Base-by-base conservation (phyloP, 352 stramenopile genomes). In the Thalassiosira mediterranea region DNA sequence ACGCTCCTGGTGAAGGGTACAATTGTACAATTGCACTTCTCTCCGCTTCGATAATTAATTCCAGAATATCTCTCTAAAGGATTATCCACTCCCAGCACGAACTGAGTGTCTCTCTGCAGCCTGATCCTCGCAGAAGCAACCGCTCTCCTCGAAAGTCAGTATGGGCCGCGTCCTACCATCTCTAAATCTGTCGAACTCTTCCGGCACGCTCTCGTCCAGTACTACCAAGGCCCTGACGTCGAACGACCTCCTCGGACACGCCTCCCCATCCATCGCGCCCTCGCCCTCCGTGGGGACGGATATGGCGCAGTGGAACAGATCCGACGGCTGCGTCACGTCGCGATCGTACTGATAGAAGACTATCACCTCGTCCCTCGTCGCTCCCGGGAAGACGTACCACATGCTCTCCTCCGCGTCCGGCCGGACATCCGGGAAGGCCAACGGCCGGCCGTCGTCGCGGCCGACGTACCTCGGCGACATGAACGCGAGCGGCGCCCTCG, bases 341-440 rank as follows among this genome's bases (percentile, higher is more conserved):
- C 79, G 72, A 72, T 90, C 83, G 29, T 87, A 90, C 59, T 90
- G 79, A 38, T 84, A 79, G 62, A 90, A 90, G 0, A 80, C 31
- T 11, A 90, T 54, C 13, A 69, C 52, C 56, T 90, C 83, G 19
- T 84, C 57, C 3, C 10, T 42, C 2, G 58, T 76, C n/a, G 68
- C 76, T 42, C 78, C 61, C 21, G 83, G 72, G 67, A 83, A 90
- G 23, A 47, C 48, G 31, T 85, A 90, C 83, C 83, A 90, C 46
- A 52, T 54, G 42, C 72, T 87, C 28, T 66, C 10, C 4, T 76
- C 46, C 25, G 53, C 47, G 42, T 72, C 52, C 17, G 80, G 80
- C 25, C n/a, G 34, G 10, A 28, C 29, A 21, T 66, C 57, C 31
- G 47, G 79, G 42, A 76, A 84, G 17, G 26, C 38, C 44, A 5